Conservation (phyloP, 2,329 filamentous ascomycete species). For the Aspergillus aculeatinus region DNA sequence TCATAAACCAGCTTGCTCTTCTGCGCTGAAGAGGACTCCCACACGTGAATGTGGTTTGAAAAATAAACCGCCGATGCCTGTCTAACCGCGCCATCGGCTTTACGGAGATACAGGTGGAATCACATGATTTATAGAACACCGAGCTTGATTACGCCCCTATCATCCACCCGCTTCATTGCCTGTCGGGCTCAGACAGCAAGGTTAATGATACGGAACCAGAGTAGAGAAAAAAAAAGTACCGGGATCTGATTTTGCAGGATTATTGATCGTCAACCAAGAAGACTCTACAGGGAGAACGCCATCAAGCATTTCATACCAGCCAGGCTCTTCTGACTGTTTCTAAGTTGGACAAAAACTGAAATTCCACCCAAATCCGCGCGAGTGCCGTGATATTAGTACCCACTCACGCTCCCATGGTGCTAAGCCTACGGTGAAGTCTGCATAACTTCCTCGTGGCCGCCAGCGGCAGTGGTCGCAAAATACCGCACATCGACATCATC, state of each 20-base stretch:
- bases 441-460: conserved; percentile 54
- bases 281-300: conserved; percentile 41
- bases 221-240: not conserved
- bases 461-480: conserved; percentile 88
- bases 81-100: conserved; percentile 1
- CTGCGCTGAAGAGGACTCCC: not conserved
- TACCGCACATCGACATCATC: conserved; percentile 97
- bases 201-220: not conserved
- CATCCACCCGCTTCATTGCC: not conserved
- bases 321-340: conserved; percentile 37
- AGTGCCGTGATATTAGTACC: conserved; percentile 21
- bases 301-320: conserved; percentile 35
- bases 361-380: conserved; percentile 21
- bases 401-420: conserved; percentile 16
- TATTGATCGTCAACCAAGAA: conserved; percentile 28
- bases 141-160: not conserved
- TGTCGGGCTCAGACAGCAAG: not conserved
- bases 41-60: conserved; percentile 1
- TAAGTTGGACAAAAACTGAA: conserved; percentile 34
- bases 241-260: conserved; percentile 17
- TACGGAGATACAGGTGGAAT: conserved; percentile 1
- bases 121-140: conserved; percentile 1
- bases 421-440: conserved; percentile 49
- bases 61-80: conserved; percentile 6
- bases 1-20: not conserved